Conservation (phyloP, 768 basidiomycete species). For the Vararia minispora region DNA sequence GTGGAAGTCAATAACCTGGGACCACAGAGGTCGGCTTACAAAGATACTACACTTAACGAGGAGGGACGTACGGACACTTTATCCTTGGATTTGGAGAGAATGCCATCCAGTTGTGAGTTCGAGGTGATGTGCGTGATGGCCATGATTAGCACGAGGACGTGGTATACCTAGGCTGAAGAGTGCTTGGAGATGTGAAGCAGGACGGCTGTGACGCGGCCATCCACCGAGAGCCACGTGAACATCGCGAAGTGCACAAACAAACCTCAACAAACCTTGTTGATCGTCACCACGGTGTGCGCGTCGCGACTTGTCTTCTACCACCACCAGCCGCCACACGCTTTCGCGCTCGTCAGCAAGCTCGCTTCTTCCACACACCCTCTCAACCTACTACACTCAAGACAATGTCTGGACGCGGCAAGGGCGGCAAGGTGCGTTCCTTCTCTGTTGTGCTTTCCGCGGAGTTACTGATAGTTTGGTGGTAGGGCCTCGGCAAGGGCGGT, state of each 20-base stretch:
- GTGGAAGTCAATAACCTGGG: constrained; percentile 78
- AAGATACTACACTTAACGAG: too few relatives aligned
- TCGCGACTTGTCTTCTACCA: not conserved
- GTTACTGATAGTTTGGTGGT: constrained; percentile 3
- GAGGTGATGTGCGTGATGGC: constrained; percentile 54
- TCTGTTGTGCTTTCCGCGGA: constrained; percentile 6
- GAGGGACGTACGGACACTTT: constrained; percentile 63
- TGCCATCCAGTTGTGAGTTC: constrained; percentile 46
- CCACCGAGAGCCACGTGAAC: too few relatives aligned
- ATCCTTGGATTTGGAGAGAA: constrained; percentile 45
- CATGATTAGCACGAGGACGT: constrained; percentile 23
- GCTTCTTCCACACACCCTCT: too few relatives aligned
- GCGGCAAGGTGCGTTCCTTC: constrained; percentile 25
- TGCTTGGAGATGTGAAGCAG: too few relatives aligned
- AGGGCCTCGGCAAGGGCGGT: constrained; percentile 19
- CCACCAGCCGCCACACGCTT: not conserved
- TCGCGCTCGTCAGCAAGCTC: not conserved
- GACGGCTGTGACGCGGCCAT: too few relatives aligned
- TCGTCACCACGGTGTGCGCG: constrained; percentile 1
- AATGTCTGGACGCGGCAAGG: constrained; percentile 42
- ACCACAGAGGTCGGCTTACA: constrained; percentile 3
- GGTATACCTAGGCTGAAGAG: not conserved
- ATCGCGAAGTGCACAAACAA: too few relatives aligned
- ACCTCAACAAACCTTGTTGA: constrained; percentile 3
- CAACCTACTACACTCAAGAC: too few relatives aligned